Base-by-base conservation (phyloP, 2,329 filamentous ascomycete genomes). In the Monosporascus sp. region DNA sequence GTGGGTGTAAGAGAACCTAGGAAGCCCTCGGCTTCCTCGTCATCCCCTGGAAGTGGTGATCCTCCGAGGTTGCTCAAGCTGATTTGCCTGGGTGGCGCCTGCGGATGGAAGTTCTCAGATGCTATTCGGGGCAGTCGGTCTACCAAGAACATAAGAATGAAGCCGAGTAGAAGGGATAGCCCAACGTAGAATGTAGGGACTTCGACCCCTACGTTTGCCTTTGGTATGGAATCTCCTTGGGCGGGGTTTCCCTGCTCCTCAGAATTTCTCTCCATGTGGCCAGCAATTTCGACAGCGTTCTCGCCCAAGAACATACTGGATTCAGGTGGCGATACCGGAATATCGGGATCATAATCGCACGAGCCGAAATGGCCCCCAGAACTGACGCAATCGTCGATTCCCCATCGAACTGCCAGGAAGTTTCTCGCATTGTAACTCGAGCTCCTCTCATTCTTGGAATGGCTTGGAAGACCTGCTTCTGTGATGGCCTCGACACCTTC, bases 91-190 rank as follows among this genome's bases (percentile, higher is more conserved):
- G 87, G 89, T 50, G 85, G 78, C 16, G 87, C 85, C 38, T 81
- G 78, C 20, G 81, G 75, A 63, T 86, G 85, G 38, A 89, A 74
- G 41, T 80, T 78, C 20, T 89, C 80, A 1, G 82, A 81, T 6
- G 86, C 84, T 67, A 91, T 88, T 41, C 85, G 84, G 7, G 91
- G 91, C 8, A 96, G 73, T 50, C 90, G 86, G 71, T 99, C 93
- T 65, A 99, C 88, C 22, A 99, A 81, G 67, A 96, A 97, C 94
- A 99, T 99, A 59, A 97, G 81, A 53, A 96, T 85, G 71, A 97
- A 99, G 14, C 94, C 94, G 17, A 90, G 76, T 52, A 96, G 84
- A 50, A 99, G 77, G 2, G 92, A 90, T 51, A 97, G 79, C 5
- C 94, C 94, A 54, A 99, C 88, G 72, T 90, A 94, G 59, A 86